These are phyloP conservation scores for Penicillium ochrochloron DNA, from an alignment of 495 filamentous ascomycete species.

Conservation along the genomic window DNA sequence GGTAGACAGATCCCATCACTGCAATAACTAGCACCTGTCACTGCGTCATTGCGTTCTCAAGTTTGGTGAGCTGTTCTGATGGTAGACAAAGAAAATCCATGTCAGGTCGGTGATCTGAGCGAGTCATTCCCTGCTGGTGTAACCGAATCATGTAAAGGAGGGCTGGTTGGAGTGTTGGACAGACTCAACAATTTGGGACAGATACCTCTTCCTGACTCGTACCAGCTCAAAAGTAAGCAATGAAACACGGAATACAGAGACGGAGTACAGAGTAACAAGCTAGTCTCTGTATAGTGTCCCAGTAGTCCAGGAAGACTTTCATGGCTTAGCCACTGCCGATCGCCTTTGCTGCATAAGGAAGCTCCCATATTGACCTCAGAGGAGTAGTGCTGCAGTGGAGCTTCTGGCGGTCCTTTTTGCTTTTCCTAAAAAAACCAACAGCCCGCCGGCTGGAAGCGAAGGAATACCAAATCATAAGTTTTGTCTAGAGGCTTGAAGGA, in stretches of 20 bases:
- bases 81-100: conserved; percentile 16
- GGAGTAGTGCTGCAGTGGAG: conserved; percentile 10
- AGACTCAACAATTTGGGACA: neutral
- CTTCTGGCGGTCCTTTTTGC: neutral
- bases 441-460: neutral
- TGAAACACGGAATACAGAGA: neutral
- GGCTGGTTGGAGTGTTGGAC: conserved; percentile 6
- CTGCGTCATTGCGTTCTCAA: neutral
- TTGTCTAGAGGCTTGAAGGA: conserved; percentile 11
- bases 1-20: conserved; percentile 10
- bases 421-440: neutral
- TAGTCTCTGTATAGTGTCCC: neutral
- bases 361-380: conserved; percentile 3
- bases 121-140: conserved; percentile 15
- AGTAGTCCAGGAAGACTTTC: neutral
- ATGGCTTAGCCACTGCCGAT: conserved; percentile 16
- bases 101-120: neutral
- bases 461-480: neutral
- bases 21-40: conserved; percentile 1
- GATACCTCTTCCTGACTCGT: neutral
- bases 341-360: conserved; percentile 15
- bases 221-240: neutral
- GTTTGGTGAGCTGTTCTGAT: neutral
- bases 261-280: neutral
- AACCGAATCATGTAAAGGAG: conserved; percentile 14